Percentiles rank a stretch among this genome's conserved stretches.
Conservation (phyloP, 2,329 filamentous ascomycete genomes). For the Drechslerella coelobrocha region DNA sequence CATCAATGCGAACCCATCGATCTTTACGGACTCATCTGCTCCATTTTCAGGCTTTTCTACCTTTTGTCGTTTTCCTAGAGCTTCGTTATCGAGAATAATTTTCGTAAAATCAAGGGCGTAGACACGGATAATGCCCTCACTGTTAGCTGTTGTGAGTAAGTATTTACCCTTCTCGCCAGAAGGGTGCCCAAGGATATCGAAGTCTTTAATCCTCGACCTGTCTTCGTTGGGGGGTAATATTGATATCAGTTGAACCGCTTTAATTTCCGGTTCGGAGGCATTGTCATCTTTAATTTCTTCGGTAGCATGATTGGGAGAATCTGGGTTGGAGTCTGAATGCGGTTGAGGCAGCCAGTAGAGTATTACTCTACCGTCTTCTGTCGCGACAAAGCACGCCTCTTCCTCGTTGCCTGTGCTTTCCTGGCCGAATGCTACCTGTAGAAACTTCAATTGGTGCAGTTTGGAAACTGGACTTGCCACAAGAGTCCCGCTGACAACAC, state of each 20-base stretch:
- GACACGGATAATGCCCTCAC: constrained; percentile 81
- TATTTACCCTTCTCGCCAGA: constrained; percentile 60
- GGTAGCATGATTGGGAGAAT: constrained; percentile 56
- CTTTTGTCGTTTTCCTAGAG: constrained; percentile 58
- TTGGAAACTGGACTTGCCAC: constrained; percentile 74
- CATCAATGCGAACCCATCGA: constrained; percentile 26
- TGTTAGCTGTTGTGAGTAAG: constrained; percentile 76
- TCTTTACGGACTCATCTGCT: background rate
- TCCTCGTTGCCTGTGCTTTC: constrained; percentile 59
- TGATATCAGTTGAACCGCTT: constrained; percentile 65
- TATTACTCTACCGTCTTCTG: constrained; percentile 85
- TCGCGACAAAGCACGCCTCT: constrained; percentile 76
- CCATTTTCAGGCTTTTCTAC: constrained; percentile 53
- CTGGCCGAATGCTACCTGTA: constrained; percentile 59
- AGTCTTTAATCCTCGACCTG: constrained; percentile 82
- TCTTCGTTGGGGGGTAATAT: constrained; percentile 71
- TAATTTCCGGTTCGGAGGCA: constrained; percentile 66
- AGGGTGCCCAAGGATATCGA: constrained; percentile 66
- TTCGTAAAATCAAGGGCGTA: constrained; percentile 67
- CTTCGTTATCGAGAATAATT: constrained; percentile 54
- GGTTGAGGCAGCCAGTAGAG: constrained; percentile 64
- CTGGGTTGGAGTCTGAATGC: constrained; percentile 3
- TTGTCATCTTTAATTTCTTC: constrained; percentile 56
- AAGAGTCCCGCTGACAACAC: constrained; percentile 76
- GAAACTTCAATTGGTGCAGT: constrained; percentile 80